Evolutionary conservation across 345 rosid genomes (phyloP).

Genomic region (Eucalyptus microcorys): DNA sequence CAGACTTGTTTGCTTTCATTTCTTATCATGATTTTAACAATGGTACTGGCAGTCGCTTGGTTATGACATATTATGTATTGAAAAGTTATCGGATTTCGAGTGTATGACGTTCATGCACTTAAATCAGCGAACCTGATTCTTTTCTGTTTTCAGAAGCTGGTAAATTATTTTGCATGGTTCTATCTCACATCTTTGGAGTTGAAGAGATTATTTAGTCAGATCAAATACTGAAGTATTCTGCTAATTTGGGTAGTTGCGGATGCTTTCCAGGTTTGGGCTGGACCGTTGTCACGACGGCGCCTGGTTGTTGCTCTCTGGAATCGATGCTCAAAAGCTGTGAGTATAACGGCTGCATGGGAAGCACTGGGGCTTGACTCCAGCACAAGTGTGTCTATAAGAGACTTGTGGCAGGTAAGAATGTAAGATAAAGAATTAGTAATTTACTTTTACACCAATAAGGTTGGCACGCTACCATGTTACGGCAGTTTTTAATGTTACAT

Average conservation of each 20-base stretch:
- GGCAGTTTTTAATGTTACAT: neutral
- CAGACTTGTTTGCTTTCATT: neutral
- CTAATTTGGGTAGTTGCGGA: neutral
- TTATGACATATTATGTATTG: neutral
- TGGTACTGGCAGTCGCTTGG: neutral
- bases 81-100: neutral
- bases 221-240: neutral
- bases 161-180: neutral
- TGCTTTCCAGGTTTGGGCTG: slow-evolving; percentile 70
- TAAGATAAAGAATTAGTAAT: neutral
- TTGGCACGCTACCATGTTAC: neutral
- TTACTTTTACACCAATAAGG: neutral
- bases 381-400: slow-evolving; percentile 57
- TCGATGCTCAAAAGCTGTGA: slow-evolving; percentile 56
- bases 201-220: neutral
- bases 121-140: neutral
- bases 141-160: neutral
- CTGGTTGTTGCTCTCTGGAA: slow-evolving; percentile 85
- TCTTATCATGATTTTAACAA: neutral
- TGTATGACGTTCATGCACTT: neutral
- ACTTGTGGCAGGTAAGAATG: slow-evolving; percentile 72
- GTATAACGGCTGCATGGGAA: slow-evolving; percentile 63
- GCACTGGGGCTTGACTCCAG: slow-evolving; percentile 64
- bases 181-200: neutral
- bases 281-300: slow-evolving; percentile 72